phyloP scores from a whole-genome alignment of 768 basidiomycete species.

The Calocybe gangraenosa region DNA sequence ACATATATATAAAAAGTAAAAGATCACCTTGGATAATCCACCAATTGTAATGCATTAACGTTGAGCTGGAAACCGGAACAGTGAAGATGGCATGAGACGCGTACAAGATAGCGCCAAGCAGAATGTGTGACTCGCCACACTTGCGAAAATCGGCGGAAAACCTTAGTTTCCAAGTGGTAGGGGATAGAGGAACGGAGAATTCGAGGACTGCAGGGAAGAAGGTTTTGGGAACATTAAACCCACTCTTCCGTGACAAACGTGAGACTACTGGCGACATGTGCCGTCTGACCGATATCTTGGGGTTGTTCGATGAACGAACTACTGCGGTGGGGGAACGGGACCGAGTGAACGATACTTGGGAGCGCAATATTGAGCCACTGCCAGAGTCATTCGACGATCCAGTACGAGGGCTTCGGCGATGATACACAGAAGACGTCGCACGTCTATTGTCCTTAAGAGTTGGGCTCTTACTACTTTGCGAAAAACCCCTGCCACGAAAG shows the following conservation, averaged over 20 bases:
- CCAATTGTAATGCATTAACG: constrained; percentile 25
- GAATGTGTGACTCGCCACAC: constrained; percentile 58
- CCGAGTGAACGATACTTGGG: constrained; percentile 55
- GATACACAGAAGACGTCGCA: constrained; percentile 23
- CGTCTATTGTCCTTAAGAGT: constrained; percentile 21
- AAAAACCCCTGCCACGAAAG: constrained; percentile 40
- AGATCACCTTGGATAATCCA: constrained; percentile 52
- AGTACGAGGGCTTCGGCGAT: constrained; percentile 28
- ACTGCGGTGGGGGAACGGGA: constrained; percentile 76
- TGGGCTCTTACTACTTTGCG: constrained; percentile 23
- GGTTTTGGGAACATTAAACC: constrained; percentile 20
- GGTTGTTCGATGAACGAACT: constrained; percentile 24
- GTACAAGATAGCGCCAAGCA: constrained; percentile 59
- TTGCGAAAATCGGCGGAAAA: constrained; percentile 61
- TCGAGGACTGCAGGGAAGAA: constrained; percentile 48
- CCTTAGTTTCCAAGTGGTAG: constrained; percentile 33
- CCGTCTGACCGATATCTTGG: constrained; percentile 27
- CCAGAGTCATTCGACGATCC: constrained; percentile 38
- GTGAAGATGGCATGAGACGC: constrained; percentile 47
- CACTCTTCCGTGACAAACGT: constrained; percentile 36
- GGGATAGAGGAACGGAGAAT: constrained; percentile 40
- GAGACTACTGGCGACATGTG: constrained; percentile 40
- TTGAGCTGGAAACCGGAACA: constrained; percentile 21
- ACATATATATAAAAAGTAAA: neutral
- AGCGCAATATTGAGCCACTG: constrained; percentile 26